phyloP scores from a whole-genome alignment of 495 filamentous ascomycete species.

The Penicillium ucsense region DNA sequence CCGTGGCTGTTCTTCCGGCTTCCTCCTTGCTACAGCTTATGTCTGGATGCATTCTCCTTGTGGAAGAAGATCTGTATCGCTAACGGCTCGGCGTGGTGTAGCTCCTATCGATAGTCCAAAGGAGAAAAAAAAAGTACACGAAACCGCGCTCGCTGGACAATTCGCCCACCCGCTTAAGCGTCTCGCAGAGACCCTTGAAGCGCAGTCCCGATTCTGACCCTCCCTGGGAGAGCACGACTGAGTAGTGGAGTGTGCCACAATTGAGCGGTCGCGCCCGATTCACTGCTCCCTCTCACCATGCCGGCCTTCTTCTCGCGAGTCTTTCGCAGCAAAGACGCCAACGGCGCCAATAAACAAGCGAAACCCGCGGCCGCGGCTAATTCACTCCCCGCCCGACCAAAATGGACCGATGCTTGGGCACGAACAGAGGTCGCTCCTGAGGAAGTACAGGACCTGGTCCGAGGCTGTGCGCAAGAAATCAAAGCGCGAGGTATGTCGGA shows the following conservation, averaged over 20 bases:
- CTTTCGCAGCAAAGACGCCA: constrained; percentile 61
- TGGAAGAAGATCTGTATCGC: too few relatives aligned
- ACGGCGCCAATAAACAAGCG: constrained; percentile 46
- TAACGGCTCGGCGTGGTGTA: constrained; percentile 11
- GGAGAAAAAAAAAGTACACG: constrained; percentile 1
- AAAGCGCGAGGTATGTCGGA: constrained; percentile 80
- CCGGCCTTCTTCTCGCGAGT: constrained; percentile 57
- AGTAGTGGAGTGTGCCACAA: neutral
- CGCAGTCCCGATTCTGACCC: neutral
- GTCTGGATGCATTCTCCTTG: neutral
- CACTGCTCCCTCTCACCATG: constrained; percentile 24
- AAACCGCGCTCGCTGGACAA: neutral
- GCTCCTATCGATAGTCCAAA: constrained; percentile 2
- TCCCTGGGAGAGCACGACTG: neutral
- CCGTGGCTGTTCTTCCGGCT: constrained; percentile 9
- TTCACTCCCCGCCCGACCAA: constrained; percentile 52
- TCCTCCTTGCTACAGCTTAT: constrained; percentile 6
- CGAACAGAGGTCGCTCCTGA: constrained; percentile 79
- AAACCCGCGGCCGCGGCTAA: constrained; percentile 41
- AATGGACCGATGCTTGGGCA: constrained; percentile 84
- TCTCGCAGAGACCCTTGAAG: too few relatives aligned
- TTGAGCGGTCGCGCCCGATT: constrained; percentile 5
- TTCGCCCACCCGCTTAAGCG: too few relatives aligned
- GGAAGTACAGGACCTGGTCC: constrained; percentile 80
- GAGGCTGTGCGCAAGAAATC: constrained; percentile 78